Base-by-base conservation (phyloP, 306 rosid genomes). In the Alnus glutinosa region DNA sequence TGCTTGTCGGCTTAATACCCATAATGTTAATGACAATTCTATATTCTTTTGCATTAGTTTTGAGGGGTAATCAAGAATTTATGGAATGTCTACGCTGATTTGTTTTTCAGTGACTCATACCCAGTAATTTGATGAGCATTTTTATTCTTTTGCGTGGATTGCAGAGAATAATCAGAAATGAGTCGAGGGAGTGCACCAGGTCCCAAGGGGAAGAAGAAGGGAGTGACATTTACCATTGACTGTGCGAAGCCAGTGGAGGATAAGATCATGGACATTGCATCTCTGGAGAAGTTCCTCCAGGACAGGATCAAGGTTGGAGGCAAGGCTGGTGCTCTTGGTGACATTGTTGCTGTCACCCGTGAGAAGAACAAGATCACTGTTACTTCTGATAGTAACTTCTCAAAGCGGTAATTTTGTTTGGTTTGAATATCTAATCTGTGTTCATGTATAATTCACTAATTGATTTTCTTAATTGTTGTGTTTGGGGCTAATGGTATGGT, bases 301-400 rank as follows among this genome's bases (percentile, higher is more conserved):
- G 92, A 86, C 77, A 79, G 92, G 85, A 86, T 88, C 76, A 88
- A 88, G 83, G 92, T 88, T 9, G 92, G 89, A 19, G 89, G 92
- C 68, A 88, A 86, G 82, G 86, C 89, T 3, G 97, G 98, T 62
- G 98, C 97, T 2, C 96, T 92, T 63, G 97, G 98, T 28, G 97
- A 94, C 55, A 70, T 89, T 10, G 93, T 92, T 72, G 79, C 89
- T 2, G 92, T 94, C 36, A 71, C 90, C 23, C 89, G 97, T 10
- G 96, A 94, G 6, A 92, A 92, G 85, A 87, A 58, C 82, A 92
- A 94, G 84, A 89, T 92, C 77, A 88, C 94, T 14, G 96, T 94
- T 32, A 88, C 90, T 58, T 85, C 94, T 16, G 97, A 94, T 64
- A 80, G 82, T 68, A 87, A 77, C 84, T 92, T 94, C 87, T 92